phyloP scores from a whole-genome alignment of 306 rosid genomes.

The Citrullus amarus region DNA sequence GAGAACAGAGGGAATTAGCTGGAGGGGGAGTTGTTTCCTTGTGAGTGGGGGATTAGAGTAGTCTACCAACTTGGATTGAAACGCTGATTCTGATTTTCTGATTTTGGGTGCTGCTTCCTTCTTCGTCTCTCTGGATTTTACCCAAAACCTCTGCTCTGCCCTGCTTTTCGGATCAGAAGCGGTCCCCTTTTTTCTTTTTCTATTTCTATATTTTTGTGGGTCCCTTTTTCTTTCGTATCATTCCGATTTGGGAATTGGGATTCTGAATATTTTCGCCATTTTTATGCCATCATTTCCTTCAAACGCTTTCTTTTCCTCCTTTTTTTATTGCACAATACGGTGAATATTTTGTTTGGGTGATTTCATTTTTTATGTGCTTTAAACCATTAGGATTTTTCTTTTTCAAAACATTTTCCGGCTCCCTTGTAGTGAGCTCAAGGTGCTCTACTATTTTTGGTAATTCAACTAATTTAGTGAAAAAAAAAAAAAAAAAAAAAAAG shows the following conservation, averaged over 20 bases:
- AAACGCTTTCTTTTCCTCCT: neutral
- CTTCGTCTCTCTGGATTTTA: neutral
- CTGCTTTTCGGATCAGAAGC: neutral
- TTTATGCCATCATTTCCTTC: neutral
- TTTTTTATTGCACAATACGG: neutral
- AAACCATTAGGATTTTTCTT: neutral
- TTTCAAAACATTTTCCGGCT: too few relatives aligned
- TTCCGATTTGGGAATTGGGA: slow-evolving; percentile 5
- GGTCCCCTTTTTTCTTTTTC: neutral
- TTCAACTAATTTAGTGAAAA: too few relatives aligned
- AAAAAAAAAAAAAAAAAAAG: too few relatives aligned
- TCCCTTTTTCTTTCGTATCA: neutral
- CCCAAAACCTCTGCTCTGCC: neutral
- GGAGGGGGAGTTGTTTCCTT: neutral
- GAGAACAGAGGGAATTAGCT: neutral
- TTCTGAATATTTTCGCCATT: neutral
- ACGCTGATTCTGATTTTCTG: neutral
- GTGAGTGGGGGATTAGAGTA: neutral
- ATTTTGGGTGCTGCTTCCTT: neutral
- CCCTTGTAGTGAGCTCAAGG: too few relatives aligned
- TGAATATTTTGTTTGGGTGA: neutral
- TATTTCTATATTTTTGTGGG: neutral
- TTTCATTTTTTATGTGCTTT: neutral
- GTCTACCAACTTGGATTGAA: neutral
- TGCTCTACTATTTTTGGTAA: too few relatives aligned